Evolutionary conservation across 1,284 basidiomycete species (phyloP).

Genomic region (Rhodotorula mucilaginosa): DNA sequence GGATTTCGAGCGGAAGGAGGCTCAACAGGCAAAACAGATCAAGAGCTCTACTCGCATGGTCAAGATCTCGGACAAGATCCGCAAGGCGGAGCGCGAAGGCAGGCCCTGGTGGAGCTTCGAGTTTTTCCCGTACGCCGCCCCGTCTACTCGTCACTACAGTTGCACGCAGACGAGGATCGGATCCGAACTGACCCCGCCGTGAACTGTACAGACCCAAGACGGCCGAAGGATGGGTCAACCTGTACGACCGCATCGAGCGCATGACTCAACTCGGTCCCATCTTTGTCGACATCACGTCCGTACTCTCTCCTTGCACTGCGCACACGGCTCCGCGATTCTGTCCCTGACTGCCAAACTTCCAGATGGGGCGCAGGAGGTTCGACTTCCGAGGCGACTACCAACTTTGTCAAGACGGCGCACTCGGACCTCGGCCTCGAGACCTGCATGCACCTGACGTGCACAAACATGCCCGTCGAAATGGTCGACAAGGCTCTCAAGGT

Average conservation of each 20-base stretch:
- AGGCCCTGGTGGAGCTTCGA: conserved; percentile 40
- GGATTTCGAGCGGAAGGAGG: background rate
- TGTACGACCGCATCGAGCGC: conserved; percentile 95
- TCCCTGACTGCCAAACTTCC: background rate
- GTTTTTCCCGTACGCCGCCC: conserved; percentile 33
- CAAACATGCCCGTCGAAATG: conserved; percentile 87
- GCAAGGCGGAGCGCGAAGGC: conserved; percentile 34
- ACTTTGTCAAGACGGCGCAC: conserved; percentile 93
- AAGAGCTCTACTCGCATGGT: conserved; percentile 13
- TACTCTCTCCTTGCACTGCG: background rate
- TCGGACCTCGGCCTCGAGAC: conserved; percentile 77
- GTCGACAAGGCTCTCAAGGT: conserved; percentile 82
- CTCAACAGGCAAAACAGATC: background rate
- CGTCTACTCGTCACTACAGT: too few relatives aligned
- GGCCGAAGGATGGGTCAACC: conserved; percentile 81
- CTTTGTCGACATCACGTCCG: conserved; percentile 95
- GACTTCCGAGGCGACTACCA: conserved; percentile 51
- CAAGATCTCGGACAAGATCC: conserved; percentile 41
- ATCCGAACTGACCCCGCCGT: background rate
- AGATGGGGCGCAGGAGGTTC: conserved; percentile 54
- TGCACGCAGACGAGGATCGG: background rate
- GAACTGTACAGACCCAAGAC: conserved; percentile 28
- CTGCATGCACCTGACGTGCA: conserved; percentile 94
- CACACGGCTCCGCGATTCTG: background rate
- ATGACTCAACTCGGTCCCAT: conserved; percentile 94